A percentile compares a stretch with the other conserved stretches of the same genome.
Conservation (phyloP, 352 stramenopile genomes). For the Bremia lactucae region DNA sequence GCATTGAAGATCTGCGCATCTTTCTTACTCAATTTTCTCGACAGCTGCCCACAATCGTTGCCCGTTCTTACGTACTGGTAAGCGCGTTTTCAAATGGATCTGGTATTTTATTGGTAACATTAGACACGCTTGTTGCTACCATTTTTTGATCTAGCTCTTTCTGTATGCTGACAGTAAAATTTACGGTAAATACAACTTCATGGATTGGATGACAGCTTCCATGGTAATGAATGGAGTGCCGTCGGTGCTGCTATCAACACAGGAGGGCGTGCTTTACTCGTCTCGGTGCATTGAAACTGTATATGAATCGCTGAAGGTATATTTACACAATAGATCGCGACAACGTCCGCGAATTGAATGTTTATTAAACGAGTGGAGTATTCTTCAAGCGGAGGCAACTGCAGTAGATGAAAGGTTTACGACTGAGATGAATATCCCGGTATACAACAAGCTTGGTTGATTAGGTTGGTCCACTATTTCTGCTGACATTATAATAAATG, state of each 20-base stretch:
- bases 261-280: slow-evolving; percentile 72
- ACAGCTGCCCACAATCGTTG: slow-evolving; percentile 56
- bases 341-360: slow-evolving; percentile 70
- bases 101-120: slow-evolving; percentile 1
- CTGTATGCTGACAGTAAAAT: slow-evolving; percentile 82
- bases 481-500: too few relatives aligned
- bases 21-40: slow-evolving; percentile 70
- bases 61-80: slow-evolving; percentile 76
- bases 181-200: slow-evolving; percentile 76
- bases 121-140: not conserved
- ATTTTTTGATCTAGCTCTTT: slow-evolving; percentile 45
- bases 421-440: slow-evolving; percentile 73
- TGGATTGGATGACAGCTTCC: slow-evolving; percentile 68
- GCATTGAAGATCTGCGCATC: slow-evolving; percentile 72
- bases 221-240: slow-evolving; percentile 80
- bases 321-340: slow-evolving; percentile 70
- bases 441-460: too few relatives aligned
- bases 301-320: slow-evolving; percentile 78
- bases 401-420: slow-evolving; percentile 74
- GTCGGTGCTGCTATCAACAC: slow-evolving; percentile 70
- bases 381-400: slow-evolving; percentile 60
- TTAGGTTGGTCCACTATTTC: too few relatives aligned
- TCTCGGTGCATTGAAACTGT: slow-evolving; percentile 70
- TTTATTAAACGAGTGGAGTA: slow-evolving; percentile 71
- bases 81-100: slow-evolving; percentile 5